These are phyloP conservation scores for Phytophthora cryptogea DNA, from an alignment of 352 stramenopile species.

Conservation along the genomic window DNA sequence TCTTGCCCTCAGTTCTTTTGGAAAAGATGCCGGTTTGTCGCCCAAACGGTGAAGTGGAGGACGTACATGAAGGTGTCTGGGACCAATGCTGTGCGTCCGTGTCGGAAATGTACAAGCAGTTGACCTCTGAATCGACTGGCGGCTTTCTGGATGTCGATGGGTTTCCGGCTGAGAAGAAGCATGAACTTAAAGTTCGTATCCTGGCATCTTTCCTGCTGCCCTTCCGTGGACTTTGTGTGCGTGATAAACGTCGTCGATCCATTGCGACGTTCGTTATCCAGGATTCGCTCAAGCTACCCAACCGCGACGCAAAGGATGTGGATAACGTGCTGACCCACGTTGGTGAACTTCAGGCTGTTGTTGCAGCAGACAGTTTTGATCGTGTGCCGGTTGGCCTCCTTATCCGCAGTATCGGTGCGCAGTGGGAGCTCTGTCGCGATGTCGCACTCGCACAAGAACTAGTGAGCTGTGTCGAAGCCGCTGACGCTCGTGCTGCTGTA, in stretches of 20 bases:
- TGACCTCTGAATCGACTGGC: constrained; percentile 14
- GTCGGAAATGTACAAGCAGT: constrained; percentile 45
- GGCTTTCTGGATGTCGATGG: constrained; percentile 36
- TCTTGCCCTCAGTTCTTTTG: constrained; percentile 46
- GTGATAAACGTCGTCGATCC: constrained; percentile 56
- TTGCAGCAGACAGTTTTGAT: constrained; percentile 35
- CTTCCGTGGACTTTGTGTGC: constrained; percentile 49
- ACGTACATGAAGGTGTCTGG: constrained; percentile 37
- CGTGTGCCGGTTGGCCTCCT: constrained; percentile 55
- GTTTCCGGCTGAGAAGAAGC: constrained; percentile 44
- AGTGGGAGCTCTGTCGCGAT: constrained; percentile 67
- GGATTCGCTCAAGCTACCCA: constrained; percentile 69
- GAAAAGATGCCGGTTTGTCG: constrained; percentile 40
- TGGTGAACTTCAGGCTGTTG: constrained; percentile 31
- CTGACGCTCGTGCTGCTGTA: constrained; percentile 21
- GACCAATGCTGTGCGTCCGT: constrained; percentile 47
- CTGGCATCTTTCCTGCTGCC: constrained; percentile 65
- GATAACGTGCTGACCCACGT: constrained; percentile 56
- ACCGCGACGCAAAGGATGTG: constrained; percentile 69
- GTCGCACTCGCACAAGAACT: constrained; percentile 59
- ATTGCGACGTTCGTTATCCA: constrained; percentile 58
- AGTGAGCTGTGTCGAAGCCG: constrained; percentile 21
- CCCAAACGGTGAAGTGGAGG: constrained; percentile 22
- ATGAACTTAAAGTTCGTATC: constrained; percentile 53
- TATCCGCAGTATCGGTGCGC: constrained; percentile 57